Evolutionary conservation across 2,329 filamentous ascomycete genomes (phyloP).

Genomic region (Pseudocercospora pini-densiflorae): DNA sequence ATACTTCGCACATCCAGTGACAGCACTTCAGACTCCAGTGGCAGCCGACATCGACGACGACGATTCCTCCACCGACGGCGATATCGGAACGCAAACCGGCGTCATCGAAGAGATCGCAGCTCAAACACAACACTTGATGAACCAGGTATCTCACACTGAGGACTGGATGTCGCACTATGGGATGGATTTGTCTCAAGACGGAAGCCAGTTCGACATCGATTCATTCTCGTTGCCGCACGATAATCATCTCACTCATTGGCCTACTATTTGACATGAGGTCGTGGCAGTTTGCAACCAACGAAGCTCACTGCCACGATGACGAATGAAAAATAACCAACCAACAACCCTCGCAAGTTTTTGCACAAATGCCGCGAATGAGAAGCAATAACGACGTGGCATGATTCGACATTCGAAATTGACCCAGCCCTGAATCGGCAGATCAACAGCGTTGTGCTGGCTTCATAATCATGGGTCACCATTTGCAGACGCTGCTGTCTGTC

Average conservation of each 20-base stretch:
- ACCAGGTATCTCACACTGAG: conserved; percentile 9
- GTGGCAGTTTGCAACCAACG: conserved; percentile 5
- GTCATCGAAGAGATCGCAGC: conserved; percentile 4
- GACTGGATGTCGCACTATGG: conserved; percentile 24
- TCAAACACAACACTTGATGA: conserved; percentile 5
- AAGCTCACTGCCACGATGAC: conserved; percentile 3
- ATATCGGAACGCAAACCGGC: neutral
- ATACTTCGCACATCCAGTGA: conserved; percentile 24
- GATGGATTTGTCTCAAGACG: conserved; percentile 20
- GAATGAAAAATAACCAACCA: neutral
- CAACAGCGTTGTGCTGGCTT: neutral
- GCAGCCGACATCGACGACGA: conserved; percentile 10
- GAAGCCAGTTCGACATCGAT: conserved; percentile 15
- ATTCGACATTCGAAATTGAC: neutral
- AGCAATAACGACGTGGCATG: neutral
- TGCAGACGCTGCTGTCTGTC: neutral
- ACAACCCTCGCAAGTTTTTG: neutral
- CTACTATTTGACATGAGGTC: conserved; percentile 14
- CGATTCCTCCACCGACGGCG: conserved; percentile 17
- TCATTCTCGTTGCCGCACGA: conserved; percentile 20
- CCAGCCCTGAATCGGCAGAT: neutral
- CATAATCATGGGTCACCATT: too few species aligned
- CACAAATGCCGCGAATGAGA: neutral
- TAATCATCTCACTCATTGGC: conserved; percentile 15
- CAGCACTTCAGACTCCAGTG: conserved; percentile 15